These are phyloP conservation scores for Salix viminalis DNA, from an alignment of 345 rosid species.

Conservation along the genomic window DNA sequence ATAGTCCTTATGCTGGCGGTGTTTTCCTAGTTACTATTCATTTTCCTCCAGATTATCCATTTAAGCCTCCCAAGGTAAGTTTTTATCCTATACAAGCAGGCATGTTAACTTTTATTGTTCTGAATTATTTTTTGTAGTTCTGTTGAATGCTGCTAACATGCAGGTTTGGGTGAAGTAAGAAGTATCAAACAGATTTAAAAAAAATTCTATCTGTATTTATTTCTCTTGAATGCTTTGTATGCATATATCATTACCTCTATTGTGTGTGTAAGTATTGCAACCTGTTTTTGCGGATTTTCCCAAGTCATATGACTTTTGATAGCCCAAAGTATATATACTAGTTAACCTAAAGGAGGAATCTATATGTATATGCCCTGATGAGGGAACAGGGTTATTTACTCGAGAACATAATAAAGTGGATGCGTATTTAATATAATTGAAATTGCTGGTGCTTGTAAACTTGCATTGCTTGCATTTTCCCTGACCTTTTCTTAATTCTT, in stretches of 20 bases:
- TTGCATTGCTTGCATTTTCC: background rate
- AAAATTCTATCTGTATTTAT: background rate
- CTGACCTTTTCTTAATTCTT: background rate
- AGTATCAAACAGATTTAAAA: background rate
- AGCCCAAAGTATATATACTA: too few species aligned
- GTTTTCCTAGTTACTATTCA: slow-evolving; percentile 32
- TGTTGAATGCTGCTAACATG: background rate
- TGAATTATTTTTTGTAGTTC: background rate
- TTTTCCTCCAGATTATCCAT: slow-evolving; percentile 33
- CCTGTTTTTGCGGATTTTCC: too few species aligned
- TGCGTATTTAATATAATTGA: background rate
- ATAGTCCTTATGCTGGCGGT: slow-evolving; percentile 30
- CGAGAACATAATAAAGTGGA: background rate
- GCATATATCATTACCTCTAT: too few species aligned
- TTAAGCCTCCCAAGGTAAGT: slow-evolving; percentile 32
- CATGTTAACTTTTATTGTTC: background rate
- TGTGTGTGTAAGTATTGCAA: too few species aligned
- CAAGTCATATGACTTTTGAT: too few species aligned
- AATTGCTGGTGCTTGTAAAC: background rate
- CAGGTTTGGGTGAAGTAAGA: background rate
- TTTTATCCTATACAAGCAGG: background rate
- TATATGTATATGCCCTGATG: too few species aligned
- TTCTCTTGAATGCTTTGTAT: background rate
- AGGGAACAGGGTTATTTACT: background rate
- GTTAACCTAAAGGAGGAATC: too few species aligned